Base-by-base conservation (phyloP, 1,139 yeast genomes). In the Insectozyma bohioensis region DNA sequence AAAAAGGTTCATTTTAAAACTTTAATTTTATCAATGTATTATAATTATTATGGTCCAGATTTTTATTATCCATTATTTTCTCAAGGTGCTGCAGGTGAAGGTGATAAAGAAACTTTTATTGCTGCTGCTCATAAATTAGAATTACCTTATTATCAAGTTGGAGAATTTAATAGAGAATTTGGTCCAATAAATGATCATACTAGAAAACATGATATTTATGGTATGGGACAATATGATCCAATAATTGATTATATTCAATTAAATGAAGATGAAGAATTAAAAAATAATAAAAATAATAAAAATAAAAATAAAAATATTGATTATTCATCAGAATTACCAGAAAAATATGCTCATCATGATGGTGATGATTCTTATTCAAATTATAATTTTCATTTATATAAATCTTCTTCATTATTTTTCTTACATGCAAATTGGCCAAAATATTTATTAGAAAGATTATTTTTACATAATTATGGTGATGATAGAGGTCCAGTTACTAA, bases 71-170 rank as follows among this genome's bases (percentile, higher is more conserved):
- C 71, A 11, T 49, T 78, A 34, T 53, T 76, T 30, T 69, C 76
- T 9, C 80, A 75, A 52, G 79, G 79, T 40, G 73, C 78, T 19
- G 75, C 80, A 5, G 81, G 81, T 30, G 77, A 75, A 50, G 82
- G 82, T 42, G 82, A 76, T 49, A 78, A 78, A 47, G 85, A 79
- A 45, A 78, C 84, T 0, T 72, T 77, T 41, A 65, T 74, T 28
- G 78, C 81, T 1, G 83, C 83, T 4, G 78, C 84, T 13, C 74
- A 72, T 40, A 71, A 60, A 18, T 58, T 74, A 38, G 52, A 57
- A 1, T 61, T 65, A 33, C 74, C 78, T 3, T 76, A 63, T 48
- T 78, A 75, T 49, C 82, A 78, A 51, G 78, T 75, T 9, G 61
- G 64, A 37, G 71, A 66, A 40, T 62, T 56, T 43, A 57, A 48